These are phyloP conservation scores for Aspergillus sp. DNA, from an alignment of 2,329 filamentous ascomycete genomes.

Conservation along the genomic window DNA sequence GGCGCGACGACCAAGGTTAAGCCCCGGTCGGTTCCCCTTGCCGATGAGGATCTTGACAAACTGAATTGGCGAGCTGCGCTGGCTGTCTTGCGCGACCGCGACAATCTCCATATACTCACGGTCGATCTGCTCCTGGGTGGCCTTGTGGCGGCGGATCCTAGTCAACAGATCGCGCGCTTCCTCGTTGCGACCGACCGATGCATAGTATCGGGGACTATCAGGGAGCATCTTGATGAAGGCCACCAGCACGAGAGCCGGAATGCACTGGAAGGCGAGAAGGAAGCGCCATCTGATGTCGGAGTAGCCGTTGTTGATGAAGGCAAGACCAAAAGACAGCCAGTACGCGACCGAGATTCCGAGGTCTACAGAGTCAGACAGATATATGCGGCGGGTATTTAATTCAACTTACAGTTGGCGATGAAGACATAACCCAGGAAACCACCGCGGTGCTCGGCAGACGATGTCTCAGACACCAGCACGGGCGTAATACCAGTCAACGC, in stretches of 20 bases:
- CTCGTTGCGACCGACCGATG: slow-evolving; percentile 40
- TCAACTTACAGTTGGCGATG: slow-evolving; percentile 48
- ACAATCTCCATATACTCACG: slow-evolving; percentile 39
- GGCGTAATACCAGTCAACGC: slow-evolving; percentile 51
- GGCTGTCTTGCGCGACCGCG: slow-evolving; percentile 28
- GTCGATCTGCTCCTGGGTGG: slow-evolving; percentile 29
- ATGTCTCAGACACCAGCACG: slow-evolving; percentile 51
- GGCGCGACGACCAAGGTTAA: slow-evolving; percentile 40
- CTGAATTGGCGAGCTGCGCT: slow-evolving; percentile 37
- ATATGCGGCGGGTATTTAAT: background rate
- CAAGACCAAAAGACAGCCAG: slow-evolving; percentile 39
- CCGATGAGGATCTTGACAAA: slow-evolving; percentile 41
- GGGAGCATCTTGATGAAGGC: slow-evolving; percentile 33
- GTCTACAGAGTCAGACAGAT: slow-evolving; percentile 25
- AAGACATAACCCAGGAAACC: slow-evolving; percentile 51
- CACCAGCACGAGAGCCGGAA: slow-evolving; percentile 29
- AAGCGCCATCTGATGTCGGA: slow-evolving; percentile 37
- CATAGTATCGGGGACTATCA: slow-evolving; percentile 34
- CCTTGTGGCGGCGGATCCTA: slow-evolving; percentile 25
- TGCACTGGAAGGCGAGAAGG: slow-evolving; percentile 34
- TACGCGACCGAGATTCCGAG: slow-evolving; percentile 48
- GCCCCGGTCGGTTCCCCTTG: slow-evolving; percentile 27
- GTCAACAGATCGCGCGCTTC: slow-evolving; percentile 51
- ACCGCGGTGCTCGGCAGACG: slow-evolving; percentile 48
- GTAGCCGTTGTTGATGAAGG: slow-evolving; percentile 33